These are phyloP conservation scores for Scedosporium boydii DNA, from an alignment of 2,329 filamentous ascomycete genomes.

Conservation along the genomic window DNA sequence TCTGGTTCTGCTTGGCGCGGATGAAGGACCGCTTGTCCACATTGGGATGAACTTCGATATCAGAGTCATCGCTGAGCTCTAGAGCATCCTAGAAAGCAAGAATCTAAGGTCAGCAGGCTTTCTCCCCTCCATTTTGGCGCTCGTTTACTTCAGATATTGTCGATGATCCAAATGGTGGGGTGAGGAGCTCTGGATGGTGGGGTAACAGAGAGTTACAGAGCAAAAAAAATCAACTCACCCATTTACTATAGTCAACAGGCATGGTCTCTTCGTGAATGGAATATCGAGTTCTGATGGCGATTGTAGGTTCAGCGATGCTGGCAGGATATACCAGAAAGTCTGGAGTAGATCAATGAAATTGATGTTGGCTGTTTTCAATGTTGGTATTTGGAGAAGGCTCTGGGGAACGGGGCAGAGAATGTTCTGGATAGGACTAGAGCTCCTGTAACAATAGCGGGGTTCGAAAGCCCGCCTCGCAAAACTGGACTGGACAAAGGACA, in stretches of 20 bases:
- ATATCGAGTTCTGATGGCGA: neutral
- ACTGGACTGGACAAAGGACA: neutral
- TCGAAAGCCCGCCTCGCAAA: neutral
- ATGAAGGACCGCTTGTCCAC: slow-evolving; percentile 99
- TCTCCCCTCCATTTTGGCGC: neutral
- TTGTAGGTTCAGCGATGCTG: neutral
- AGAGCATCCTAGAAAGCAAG: slow-evolving; percentile 59
- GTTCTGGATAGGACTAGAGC: neutral
- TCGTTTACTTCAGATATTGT: neutral
- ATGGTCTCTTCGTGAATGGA: slow-evolving; percentile 18
- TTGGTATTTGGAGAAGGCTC: too few relatives aligned
- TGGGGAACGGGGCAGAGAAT: neutral
- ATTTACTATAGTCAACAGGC: slow-evolving; percentile 58
- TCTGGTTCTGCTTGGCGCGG: slow-evolving; percentile 93
- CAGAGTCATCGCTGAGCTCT: slow-evolving; percentile 95
- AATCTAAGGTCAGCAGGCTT: slow-evolving; percentile 7
- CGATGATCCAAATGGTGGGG: neutral
- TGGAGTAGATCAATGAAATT: too few relatives aligned
- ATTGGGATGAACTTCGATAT: slow-evolving; percentile 97
- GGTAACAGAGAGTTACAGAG: neutral
- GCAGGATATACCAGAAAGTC: neutral
- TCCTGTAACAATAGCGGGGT: neutral
- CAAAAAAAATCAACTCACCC: slow-evolving; percentile 34
- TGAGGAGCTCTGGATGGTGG: neutral
- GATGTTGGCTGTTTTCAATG: too few relatives aligned